phyloP scores from a whole-genome alignment of 1,284 basidiomycete species.

The Gymnopus androsaceus region DNA sequence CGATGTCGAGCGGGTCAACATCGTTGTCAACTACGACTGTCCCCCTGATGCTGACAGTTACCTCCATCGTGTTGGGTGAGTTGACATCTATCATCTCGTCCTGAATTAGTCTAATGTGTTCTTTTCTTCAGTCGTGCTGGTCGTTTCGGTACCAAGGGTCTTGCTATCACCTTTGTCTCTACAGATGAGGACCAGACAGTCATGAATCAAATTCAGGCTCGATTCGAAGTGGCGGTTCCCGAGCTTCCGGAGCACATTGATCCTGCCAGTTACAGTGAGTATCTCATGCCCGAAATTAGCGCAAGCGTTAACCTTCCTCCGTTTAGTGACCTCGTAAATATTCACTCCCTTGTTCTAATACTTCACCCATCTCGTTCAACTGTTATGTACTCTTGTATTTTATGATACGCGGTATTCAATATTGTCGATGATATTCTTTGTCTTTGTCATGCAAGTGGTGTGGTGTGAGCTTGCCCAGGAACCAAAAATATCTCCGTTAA shows the following conservation, averaged over 20 bases:
- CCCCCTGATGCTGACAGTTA: slow-evolving; percentile 98
- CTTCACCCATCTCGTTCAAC: neutral
- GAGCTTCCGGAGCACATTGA: slow-evolving; percentile 94
- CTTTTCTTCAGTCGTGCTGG: slow-evolving; percentile 78
- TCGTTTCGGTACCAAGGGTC: slow-evolving; percentile 98
- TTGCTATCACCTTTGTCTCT: slow-evolving; percentile 97
- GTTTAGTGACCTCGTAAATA: slow-evolving; percentile 20
- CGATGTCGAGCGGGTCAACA: slow-evolving; percentile 97
- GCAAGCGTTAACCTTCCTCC: neutral
- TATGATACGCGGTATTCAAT: neutral
- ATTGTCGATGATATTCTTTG: too few species aligned
- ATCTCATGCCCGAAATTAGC: neutral
- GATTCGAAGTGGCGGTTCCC: slow-evolving; percentile 92
- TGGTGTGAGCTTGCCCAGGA: too few species aligned
- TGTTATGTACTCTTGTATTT: neutral
- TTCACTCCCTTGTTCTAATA: neutral
- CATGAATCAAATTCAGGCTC: slow-evolving; percentile 86
- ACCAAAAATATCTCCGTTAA: too few species aligned
- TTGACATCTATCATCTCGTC: slow-evolving; percentile 14
- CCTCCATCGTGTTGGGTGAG: slow-evolving; percentile 94
- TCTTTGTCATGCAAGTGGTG: too few species aligned
- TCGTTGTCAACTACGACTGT: slow-evolving; percentile 94
- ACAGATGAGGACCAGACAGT: slow-evolving; percentile 92
- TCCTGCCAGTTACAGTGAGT: slow-evolving; percentile 83
- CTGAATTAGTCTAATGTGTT: slow-evolving; percentile 11